Evolutionary conservation across 1,284 basidiomycete species (phyloP).

Genomic region (Volvariella surrecta): DNA sequence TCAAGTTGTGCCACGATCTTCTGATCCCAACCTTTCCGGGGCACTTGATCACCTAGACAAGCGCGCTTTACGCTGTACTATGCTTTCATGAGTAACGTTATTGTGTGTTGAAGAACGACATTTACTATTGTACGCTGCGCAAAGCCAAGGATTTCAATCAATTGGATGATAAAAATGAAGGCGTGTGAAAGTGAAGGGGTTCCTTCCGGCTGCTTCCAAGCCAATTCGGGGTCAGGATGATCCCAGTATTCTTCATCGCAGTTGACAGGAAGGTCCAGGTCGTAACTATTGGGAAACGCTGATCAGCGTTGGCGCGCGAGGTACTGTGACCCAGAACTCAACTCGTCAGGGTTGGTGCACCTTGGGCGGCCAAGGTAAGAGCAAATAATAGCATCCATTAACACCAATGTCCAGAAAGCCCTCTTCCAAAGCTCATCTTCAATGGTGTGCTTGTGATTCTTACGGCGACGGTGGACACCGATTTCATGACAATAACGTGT

Average conservation of each 20-base stretch:
- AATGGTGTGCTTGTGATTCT: slow-evolving; percentile 23
- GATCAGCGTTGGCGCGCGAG: no score
- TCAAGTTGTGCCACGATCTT: slow-evolving; percentile 54
- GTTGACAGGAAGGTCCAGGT: slow-evolving; percentile 55
- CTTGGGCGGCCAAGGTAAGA: slow-evolving; percentile 68
- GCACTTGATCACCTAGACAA: slow-evolving; percentile 35
- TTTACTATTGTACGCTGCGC: slow-evolving; percentile 40
- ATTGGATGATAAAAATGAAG: slow-evolving; percentile 43
- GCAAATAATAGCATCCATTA: slow-evolving; percentile 52
- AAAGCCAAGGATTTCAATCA: slow-evolving; percentile 52
- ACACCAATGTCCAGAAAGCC: slow-evolving; percentile 60
- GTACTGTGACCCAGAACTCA: no score
- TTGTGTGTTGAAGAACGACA: slow-evolving; percentile 42
- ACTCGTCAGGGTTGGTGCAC: slow-evolving; percentile 76
- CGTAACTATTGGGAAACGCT: slow-evolving; percentile 48
- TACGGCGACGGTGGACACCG: slow-evolving; percentile 42
- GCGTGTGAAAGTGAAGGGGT: slow-evolving; percentile 37
- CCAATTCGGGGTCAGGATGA: slow-evolving; percentile 2
- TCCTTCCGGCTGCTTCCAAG: slow-evolving; percentile 40
- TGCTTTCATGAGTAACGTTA: no score
- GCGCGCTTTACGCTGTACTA: slow-evolving; percentile 42
- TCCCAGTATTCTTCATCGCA: slow-evolving; percentile 69
- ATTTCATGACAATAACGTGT: slow-evolving; percentile 30
- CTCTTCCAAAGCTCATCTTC: slow-evolving; percentile 61
- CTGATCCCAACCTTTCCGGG: slow-evolving; percentile 26